These are phyloP conservation scores for Leishmania amazonensis DNA, from an alignment of 208 protist genomes.

Conservation along the genomic window DNA sequence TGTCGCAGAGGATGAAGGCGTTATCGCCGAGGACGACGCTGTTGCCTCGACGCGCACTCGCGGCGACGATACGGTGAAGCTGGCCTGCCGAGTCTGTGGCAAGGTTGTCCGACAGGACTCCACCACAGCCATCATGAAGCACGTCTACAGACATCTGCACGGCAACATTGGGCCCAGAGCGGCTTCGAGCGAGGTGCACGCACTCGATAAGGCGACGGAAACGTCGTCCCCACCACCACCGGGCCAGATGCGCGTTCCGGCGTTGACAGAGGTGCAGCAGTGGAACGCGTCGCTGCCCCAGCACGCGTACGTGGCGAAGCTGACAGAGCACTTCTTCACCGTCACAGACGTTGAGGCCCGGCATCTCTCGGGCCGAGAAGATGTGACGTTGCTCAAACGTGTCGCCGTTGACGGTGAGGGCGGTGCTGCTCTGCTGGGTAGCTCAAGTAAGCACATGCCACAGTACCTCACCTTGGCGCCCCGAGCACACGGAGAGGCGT, in stretches of 20 bases:
- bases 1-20: not conserved
- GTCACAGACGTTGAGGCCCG: conserved; percentile 9
- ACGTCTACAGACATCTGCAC: conserved; percentile 48
- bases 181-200: not conserved
- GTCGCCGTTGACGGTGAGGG: not conserved
- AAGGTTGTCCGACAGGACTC: conserved; percentile 43
- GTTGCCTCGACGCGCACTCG: conserved; percentile 1
- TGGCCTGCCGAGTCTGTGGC: conserved; percentile 57
- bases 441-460: not conserved
- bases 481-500: not conserved
- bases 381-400: conserved; percentile 19
- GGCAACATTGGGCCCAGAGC: not conserved
- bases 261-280: conserved; percentile 25
- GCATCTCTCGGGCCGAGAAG: conserved; percentile 13
- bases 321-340: conserved; percentile 38
- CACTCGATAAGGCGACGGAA: not conserved
- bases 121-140: conserved; percentile 42
- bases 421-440: not conserved
- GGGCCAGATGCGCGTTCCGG: conserved; percentile 13
- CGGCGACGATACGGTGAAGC: conserved; percentile 27
- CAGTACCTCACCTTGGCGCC: conserved; percentile 1
- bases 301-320: conserved; percentile 33
- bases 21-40: not conserved
- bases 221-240: not conserved
- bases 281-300: conserved; percentile 60